Conservation (phyloP, 2,329 filamentous ascomycete genomes). For the Colletotrichum scovillei region DNA sequence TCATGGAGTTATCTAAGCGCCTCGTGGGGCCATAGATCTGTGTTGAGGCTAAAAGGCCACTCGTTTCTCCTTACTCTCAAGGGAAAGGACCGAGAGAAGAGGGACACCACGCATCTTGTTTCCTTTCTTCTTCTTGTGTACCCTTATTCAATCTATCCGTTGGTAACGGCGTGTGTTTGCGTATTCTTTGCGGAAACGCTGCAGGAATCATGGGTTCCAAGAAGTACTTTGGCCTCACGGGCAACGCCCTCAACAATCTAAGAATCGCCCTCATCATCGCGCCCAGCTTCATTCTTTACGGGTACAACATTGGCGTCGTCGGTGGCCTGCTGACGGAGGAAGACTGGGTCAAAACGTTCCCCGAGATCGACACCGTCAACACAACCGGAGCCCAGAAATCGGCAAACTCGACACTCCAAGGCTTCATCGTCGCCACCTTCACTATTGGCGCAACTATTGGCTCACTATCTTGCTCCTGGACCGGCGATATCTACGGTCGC, state of each 20-base stretch:
- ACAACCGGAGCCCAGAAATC: constrained; percentile 42
- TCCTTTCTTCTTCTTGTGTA: neutral
- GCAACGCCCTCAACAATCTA: constrained; percentile 47
- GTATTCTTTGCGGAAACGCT: neutral
- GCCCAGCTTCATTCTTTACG: constrained; percentile 54
- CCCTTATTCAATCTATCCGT: neutral
- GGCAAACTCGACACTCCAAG: constrained; percentile 49
- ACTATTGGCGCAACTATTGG: constrained; percentile 51
- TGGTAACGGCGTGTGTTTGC: neutral
- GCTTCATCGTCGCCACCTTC: constrained; percentile 49
- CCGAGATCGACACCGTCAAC: constrained; percentile 51
- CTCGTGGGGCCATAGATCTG: neutral
- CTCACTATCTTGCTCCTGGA: constrained; percentile 46
- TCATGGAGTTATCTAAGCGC: constrained; percentile 23
- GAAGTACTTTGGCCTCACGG: constrained; percentile 47
- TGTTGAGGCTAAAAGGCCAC: constrained; percentile 7
- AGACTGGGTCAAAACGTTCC: constrained; percentile 49
- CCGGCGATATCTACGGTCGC: constrained; percentile 62
- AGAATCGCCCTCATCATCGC: constrained; percentile 56
- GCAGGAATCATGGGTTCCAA: constrained; percentile 19
- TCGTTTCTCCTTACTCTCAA: neutral
- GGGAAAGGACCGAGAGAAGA: neutral
- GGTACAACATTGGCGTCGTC: constrained; percentile 53
- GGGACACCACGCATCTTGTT: no score
- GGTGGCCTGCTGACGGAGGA: constrained; percentile 48